These are phyloP conservation scores for Grosmannia clavigera DNA, from an alignment of 2,329 filamentous ascomycete species.

Conservation along the genomic window DNA sequence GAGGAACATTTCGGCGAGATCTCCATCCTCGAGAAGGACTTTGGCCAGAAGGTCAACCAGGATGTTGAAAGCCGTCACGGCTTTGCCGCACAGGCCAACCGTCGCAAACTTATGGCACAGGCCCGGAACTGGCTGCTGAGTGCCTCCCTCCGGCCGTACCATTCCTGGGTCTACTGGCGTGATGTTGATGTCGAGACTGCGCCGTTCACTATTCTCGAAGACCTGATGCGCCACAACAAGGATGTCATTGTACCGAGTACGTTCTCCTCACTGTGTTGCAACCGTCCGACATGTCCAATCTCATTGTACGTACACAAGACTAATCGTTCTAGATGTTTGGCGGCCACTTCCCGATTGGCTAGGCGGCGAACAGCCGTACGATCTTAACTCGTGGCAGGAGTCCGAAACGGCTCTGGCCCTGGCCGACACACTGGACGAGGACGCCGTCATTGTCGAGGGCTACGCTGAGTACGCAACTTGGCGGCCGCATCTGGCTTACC, in stretches of 20 bases:
- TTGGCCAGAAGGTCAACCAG: constrained; percentile 94
- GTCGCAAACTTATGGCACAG: constrained; percentile 95
- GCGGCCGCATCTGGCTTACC: constrained; percentile 91
- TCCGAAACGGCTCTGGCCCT: constrained; percentile 91
- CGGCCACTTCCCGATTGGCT: constrained; percentile 97
- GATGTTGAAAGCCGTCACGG: constrained; percentile 96
- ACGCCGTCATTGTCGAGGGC: constrained; percentile 96
- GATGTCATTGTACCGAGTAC: constrained; percentile 96
- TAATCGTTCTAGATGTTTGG: constrained; percentile 69
- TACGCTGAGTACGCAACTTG: constrained; percentile 98
- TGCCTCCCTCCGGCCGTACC: constrained; percentile 81
- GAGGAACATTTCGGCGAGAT: constrained; percentile 87
- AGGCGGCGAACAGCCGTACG: constrained; percentile 94
- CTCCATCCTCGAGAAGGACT: constrained; percentile 96
- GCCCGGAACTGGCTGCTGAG: constrained; percentile 94
- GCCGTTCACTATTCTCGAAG: constrained; percentile 90
- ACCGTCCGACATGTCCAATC: not conserved
- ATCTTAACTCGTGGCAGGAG: constrained; percentile 98
- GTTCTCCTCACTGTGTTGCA: constrained; percentile 24
- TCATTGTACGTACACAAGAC: not conserved
- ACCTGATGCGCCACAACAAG: constrained; percentile 97
- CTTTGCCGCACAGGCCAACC: constrained; percentile 86
- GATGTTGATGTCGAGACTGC: constrained; percentile 98
- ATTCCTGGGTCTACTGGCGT: constrained; percentile 99
- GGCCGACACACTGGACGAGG: constrained; percentile 90